Evolutionary conservation across 257 asterid species (phyloP), one percentile per base, ranked within the genome.

Genomic region (Linderniella brevidens): DNA sequence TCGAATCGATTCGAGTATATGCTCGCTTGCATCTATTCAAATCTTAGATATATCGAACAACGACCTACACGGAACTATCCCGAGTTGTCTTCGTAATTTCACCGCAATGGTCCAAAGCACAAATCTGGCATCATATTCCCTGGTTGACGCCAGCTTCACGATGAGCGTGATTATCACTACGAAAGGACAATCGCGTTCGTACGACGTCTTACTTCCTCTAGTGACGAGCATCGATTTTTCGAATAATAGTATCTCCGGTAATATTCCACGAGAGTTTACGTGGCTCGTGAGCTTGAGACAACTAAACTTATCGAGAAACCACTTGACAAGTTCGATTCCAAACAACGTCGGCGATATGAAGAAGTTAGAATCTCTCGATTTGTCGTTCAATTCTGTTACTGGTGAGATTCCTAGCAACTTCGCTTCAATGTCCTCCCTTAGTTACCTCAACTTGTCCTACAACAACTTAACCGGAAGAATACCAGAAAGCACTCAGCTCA

Each of bases 41-140:
- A 46, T 72, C 17, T 59, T 72, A 59, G 72, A 65, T 48, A 50
- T 68, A 25, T 60, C 75, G 6, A 1, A 47, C 55, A 64, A 64
- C 46, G 42, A 46, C 3, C n/a, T 68, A 10, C 45, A 39, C 13
- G 70, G 76, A 36, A 32, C 0, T 4, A 59, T 68, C 19, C 76
- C 73, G 0, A 13, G 11, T 13, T 68, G 74, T 44, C 18, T 73
- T 17, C 11, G 48, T n/a, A 64, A 58, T 51, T 53, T 68, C 20
- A 64, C 70, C 16, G 72, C 70, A 43, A 71, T 71, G 75, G 46
- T 50, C 5, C 50, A 44, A 10, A 52, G 50, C 7, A 52, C 49
- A 43, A 49, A 32, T 50, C 3, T 43, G 11, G 45, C 18, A 46
- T 25, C 32, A 6, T 41, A 13, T 13, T 9, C 20, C 19, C 5